Evolutionary conservation across 202 grass and related monocot genomes (phyloP).

Genomic region (Eragrostis tef): DNA sequence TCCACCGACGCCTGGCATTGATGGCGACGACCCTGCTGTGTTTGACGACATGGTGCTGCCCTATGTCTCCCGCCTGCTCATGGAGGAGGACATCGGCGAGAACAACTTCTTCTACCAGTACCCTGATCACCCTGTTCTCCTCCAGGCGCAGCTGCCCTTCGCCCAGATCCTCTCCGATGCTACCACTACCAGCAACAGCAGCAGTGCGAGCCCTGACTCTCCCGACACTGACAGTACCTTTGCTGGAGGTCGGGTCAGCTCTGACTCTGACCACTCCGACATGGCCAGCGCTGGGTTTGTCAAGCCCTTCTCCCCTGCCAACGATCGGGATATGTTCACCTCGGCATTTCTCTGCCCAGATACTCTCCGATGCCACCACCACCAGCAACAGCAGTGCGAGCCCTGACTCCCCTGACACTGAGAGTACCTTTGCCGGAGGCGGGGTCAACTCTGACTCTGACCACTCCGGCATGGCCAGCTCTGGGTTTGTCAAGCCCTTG

Average conservation of each 20-base stretch:
- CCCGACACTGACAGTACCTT: background rate
- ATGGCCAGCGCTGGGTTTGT: too few relatives aligned
- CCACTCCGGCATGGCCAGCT: too few relatives aligned
- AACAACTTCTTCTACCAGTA: conserved; percentile 38
- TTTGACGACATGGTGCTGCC: conserved; percentile 52
- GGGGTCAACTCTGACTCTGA: background rate
- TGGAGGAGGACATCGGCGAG: conserved; percentile 62
- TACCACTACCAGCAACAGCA: background rate
- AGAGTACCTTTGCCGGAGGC: background rate
- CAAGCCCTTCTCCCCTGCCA: too few relatives aligned
- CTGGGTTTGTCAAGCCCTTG: too few relatives aligned
- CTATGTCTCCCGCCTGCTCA: conserved; percentile 61
- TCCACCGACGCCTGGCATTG: background rate
- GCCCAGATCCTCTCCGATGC: conserved; percentile 49
- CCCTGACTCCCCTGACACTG: background rate
- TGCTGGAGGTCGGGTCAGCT: background rate
- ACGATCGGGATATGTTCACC: conserved; percentile 13
- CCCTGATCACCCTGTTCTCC: conserved; percentile 43
- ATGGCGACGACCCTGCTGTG: background rate
- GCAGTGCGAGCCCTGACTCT: background rate
- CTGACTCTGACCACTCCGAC: background rate
- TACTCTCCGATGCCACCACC: conserved; percentile 34
- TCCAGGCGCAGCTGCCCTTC: conserved; percentile 39
- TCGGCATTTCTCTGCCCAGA: conserved; percentile 39
- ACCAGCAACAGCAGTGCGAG: too few relatives aligned